phyloP scores from a whole-genome alignment of 2,329 filamentous ascomycete genomes.

The Trichophyton schoenleinii region DNA sequence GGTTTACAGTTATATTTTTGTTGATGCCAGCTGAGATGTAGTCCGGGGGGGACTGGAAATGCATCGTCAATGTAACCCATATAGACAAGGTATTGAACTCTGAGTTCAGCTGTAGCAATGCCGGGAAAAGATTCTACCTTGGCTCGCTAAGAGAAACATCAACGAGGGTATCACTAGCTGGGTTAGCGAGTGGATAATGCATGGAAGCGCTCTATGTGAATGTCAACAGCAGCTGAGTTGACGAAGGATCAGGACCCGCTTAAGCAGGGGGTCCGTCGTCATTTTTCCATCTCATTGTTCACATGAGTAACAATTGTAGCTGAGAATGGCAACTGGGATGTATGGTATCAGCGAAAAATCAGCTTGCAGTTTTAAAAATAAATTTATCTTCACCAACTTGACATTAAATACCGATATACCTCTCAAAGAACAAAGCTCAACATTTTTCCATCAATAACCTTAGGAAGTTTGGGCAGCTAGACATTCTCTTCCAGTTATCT shows the following conservation, averaged over 20 bases:
- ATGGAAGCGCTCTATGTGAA: neutral
- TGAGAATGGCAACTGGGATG: neutral
- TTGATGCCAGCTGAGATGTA: neutral
- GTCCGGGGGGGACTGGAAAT: neutral
- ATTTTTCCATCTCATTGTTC: neutral
- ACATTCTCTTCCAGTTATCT: too few species aligned
- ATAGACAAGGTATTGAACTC: neutral
- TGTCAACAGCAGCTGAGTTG: neutral
- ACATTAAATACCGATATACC: neutral
- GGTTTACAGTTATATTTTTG: neutral
- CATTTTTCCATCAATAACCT: neutral
- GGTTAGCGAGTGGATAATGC: neutral
- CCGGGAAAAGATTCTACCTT: neutral
- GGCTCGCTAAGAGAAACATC: conserved; percentile 4
- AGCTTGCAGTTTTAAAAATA: neutral
- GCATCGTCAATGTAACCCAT: conserved; percentile 8
- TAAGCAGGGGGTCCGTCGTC: neutral
- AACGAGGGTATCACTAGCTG: neutral
- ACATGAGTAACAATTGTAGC: neutral
- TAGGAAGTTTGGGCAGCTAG: too few species aligned
- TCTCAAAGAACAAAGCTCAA: neutral
- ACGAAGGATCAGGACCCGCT: neutral
- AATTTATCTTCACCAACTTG: neutral
- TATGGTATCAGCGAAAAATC: neutral
- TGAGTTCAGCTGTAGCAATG: neutral